Conservation (phyloP, 2,329 filamentous ascomycete species). For the Ophiocordyceps camponoti-saundersi region DNA sequence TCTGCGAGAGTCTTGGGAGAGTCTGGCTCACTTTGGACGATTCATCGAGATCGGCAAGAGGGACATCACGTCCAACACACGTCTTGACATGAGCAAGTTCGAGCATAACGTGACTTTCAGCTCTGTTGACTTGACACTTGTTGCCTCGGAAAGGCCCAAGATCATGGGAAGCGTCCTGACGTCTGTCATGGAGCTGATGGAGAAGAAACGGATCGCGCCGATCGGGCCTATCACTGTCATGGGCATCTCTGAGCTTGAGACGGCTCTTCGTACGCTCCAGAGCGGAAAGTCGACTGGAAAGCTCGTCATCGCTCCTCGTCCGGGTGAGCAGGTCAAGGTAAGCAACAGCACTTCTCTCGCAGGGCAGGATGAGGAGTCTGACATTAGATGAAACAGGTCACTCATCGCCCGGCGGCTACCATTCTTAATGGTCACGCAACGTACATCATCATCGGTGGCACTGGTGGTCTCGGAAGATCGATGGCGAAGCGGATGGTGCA, state of each 20-base stretch:
- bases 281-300: conserved; percentile 21
- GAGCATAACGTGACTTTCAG: conserved; percentile 28
- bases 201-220: conserved; percentile 15
- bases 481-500: conserved; percentile 30
- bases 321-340: conserved; percentile 22
- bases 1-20: conserved; percentile 23
- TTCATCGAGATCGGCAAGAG: conserved; percentile 26
- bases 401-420: conserved; percentile 6
- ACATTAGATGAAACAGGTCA: conserved; percentile 2
- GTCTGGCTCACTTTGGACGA: conserved; percentile 24
- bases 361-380: background rate
- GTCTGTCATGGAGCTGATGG: conserved; percentile 18
- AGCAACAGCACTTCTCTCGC: background rate
- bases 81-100: conserved; percentile 31
- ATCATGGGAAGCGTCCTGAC: conserved; percentile 20
- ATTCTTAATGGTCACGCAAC: conserved; percentile 23
- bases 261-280: conserved; percentile 18
- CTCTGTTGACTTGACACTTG: conserved; percentile 25
- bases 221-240: conserved; percentile 17
- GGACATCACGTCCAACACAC: conserved; percentile 20
- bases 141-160: conserved; percentile 24
- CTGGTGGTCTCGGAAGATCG: conserved; percentile 31
- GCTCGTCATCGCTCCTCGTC: conserved; percentile 23
- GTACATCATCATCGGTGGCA: conserved; percentile 34
- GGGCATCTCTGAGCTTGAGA: conserved; percentile 20